Conservation (phyloP, 352 stramenopile species). For the Globisporangium middletonii region DNA sequence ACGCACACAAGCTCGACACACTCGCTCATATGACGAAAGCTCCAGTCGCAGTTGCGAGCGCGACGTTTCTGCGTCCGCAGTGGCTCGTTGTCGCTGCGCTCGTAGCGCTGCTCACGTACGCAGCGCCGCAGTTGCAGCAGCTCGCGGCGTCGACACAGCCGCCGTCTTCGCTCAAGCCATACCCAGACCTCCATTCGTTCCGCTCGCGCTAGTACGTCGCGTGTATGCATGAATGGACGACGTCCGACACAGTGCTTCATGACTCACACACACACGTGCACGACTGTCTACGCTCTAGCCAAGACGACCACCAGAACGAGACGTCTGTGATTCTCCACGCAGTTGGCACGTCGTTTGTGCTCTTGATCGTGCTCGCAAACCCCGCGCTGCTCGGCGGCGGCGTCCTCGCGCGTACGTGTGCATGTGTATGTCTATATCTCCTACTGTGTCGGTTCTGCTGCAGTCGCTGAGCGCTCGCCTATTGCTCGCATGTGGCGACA, state of each 20-base stretch:
- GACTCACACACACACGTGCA: not conserved
- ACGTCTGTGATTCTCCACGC: slow-evolving; percentile 38
- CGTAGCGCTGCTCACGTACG: slow-evolving; percentile 23
- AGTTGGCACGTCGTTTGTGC: slow-evolving; percentile 32
- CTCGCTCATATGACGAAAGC: slow-evolving; percentile 1
- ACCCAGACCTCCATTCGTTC: slow-evolving; percentile 32
- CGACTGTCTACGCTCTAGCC: slow-evolving; percentile 1
- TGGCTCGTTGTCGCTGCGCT: slow-evolving; percentile 24
- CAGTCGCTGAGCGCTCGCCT: not conserved
- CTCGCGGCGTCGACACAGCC: slow-evolving; percentile 2
- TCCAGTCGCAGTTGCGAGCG: not conserved
- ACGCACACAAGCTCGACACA: not conserved
- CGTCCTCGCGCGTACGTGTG: slow-evolving; percentile 16
- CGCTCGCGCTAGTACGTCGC: slow-evolving; percentile 36
- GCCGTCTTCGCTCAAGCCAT: slow-evolving; percentile 33
- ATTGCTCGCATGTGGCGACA: not conserved
- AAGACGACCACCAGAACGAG: slow-evolving; percentile 36
- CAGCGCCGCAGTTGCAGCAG: slow-evolving; percentile 15
- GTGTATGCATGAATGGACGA: not conserved
- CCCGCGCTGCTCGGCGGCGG: slow-evolving; percentile 29
- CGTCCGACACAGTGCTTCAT: not conserved
- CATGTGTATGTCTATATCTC: not conserved
- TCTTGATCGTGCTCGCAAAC: slow-evolving; percentile 26
- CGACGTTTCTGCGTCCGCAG: slow-evolving; percentile 22
- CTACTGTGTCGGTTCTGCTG: not conserved